phyloP scores from a whole-genome alignment of 768 basidiomycete genomes.

The Trametes cinnabarina region DNA sequence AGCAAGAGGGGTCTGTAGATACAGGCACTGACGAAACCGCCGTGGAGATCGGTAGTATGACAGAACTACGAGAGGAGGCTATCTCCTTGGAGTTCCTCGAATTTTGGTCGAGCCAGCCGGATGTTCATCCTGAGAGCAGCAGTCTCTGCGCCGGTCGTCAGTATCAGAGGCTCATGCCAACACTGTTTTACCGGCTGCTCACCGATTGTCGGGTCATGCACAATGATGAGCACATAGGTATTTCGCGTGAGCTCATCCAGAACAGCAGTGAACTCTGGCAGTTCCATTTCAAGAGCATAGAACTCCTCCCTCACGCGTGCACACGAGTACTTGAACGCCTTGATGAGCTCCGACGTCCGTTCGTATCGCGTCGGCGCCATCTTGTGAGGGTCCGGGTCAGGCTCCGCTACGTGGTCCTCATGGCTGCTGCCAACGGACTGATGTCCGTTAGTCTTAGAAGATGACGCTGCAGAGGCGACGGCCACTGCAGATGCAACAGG shows the following conservation, averaged over 20 bases:
- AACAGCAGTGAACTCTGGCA: slow-evolving; percentile 82
- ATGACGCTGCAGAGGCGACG: slow-evolving; percentile 23
- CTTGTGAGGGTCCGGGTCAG: slow-evolving; percentile 38
- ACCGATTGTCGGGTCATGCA: slow-evolving; percentile 89
- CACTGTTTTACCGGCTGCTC: slow-evolving; percentile 19
- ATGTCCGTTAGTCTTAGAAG: slow-evolving; percentile 28
- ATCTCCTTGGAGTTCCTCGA: slow-evolving; percentile 85
- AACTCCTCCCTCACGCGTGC: slow-evolving; percentile 84
- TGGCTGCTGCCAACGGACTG: slow-evolving; percentile 6
- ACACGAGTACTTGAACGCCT: slow-evolving; percentile 92
- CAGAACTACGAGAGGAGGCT: slow-evolving; percentile 36
- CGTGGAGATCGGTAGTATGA: neutral
- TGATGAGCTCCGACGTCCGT: slow-evolving; percentile 89
- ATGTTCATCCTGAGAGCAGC: slow-evolving; percentile 88
- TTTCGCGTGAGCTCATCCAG: slow-evolving; percentile 91
- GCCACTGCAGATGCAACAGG: slow-evolving; percentile 15
- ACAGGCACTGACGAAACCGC: neutral
- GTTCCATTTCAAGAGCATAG: slow-evolving; percentile 81
- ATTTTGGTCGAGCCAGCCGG: slow-evolving; percentile 79
- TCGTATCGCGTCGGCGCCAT: slow-evolving; percentile 76
- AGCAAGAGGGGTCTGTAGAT: neutral
- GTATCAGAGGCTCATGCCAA: neutral
- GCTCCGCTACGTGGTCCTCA: slow-evolving; percentile 15
- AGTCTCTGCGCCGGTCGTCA: slow-evolving; percentile 56
- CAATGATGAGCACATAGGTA: slow-evolving; percentile 88